Evolutionary conservation across 345 rosid species (phyloP).

Genomic region (Populus pruinosa): DNA sequence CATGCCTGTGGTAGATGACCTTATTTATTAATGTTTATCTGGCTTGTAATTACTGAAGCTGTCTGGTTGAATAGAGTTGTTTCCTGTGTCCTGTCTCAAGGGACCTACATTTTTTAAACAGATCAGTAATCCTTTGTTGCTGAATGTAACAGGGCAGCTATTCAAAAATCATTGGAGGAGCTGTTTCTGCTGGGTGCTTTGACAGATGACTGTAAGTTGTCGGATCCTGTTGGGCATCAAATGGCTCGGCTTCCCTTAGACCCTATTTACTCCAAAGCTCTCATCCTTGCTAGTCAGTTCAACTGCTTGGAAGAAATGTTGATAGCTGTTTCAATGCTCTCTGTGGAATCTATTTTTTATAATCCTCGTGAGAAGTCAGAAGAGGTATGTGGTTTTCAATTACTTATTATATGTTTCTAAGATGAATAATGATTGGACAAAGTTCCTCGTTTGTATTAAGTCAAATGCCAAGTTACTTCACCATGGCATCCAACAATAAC

Average conservation of each 20-base stretch:
- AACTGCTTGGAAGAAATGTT: conserved; percentile 94
- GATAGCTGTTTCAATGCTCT: conserved; percentile 88
- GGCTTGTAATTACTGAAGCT: neutral
- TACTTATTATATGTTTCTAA: conserved; percentile 6
- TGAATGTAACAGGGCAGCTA: conserved; percentile 53
- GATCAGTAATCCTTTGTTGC: neutral
- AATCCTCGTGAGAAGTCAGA: conserved; percentile 73
- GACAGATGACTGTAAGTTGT: conserved; percentile 78
- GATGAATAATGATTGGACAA: neutral
- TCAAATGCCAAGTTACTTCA: no score
- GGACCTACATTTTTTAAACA: neutral
- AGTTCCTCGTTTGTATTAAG: neutral
- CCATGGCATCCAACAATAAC: no score
- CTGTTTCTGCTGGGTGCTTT: conserved; percentile 79
- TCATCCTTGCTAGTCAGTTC: conserved; percentile 69
- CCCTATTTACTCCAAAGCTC: conserved; percentile 84
- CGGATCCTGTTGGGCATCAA: conserved; percentile 75
- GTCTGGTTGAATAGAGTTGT: neutral
- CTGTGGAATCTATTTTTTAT: conserved; percentile 82
- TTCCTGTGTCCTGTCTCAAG: neutral
- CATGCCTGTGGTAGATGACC: neutral
- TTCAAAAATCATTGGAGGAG: conserved; percentile 76
- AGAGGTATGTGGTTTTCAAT: conserved; percentile 43
- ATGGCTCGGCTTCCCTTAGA: conserved; percentile 94
- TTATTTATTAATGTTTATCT: neutral